These are phyloP conservation scores for Boletus bicolor DNA, from an alignment of 768 basidiomycete genomes.

Conservation along the genomic window DNA sequence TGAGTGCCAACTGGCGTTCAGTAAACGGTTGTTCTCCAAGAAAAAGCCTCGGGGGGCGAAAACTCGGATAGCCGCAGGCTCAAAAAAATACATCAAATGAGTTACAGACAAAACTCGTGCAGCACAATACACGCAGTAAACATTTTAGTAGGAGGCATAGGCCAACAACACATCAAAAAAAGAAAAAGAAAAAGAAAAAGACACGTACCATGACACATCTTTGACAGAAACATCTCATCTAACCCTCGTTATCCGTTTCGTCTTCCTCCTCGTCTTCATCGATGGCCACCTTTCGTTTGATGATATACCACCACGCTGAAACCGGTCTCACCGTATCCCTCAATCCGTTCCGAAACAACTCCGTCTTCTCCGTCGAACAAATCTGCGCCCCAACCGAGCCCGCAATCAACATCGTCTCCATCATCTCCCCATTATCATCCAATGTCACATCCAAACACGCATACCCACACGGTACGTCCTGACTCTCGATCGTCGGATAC, in stretches of 20 bases:
- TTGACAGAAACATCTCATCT: neutral
- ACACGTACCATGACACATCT: neutral
- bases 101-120: neutral
- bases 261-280: neutral
- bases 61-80: neutral
- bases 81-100: neutral
- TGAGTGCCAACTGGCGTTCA: neutral
- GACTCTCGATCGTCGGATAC: slow-evolving; percentile 29
- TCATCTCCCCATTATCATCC: slow-evolving; percentile 23
- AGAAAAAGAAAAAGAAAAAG: neutral
- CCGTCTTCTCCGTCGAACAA: slow-evolving; percentile 29
- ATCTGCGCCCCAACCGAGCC: slow-evolving; percentile 30
- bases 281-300: slow-evolving; percentile 1
- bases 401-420: slow-evolving; percentile 30
- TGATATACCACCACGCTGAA: slow-evolving; percentile 34
- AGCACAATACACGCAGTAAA: neutral
- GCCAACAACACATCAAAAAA: neutral
- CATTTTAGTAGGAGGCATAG: neutral
- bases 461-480: slow-evolving; percentile 30
- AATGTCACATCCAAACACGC: slow-evolving; percentile 29
- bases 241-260: neutral
- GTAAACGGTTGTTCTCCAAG: neutral
- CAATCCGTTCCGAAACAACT: slow-evolving; percentile 29
- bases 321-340: slow-evolving; percentile 32
- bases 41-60: neutral